Percentiles rank a stretch among this genome's conserved stretches.
These are phyloP conservation scores for Fragaria vesca DNA, from an alignment of 306 rosid species.

Conservation along the genomic window DNA sequence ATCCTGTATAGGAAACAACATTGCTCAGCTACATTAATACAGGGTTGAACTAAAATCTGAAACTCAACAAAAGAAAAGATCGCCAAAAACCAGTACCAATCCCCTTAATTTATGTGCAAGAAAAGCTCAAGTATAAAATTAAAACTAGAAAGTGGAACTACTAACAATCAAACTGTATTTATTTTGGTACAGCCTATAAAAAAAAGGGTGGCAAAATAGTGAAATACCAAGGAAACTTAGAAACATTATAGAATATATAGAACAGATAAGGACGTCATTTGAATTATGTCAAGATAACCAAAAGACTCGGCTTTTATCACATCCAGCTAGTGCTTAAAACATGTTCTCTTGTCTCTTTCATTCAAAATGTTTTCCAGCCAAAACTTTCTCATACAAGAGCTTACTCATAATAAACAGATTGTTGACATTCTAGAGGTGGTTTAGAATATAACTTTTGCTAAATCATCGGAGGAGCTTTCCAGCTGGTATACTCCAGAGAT, in stretches of 20 bases:
- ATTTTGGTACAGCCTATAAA: background rate
- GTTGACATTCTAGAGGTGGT: background rate
- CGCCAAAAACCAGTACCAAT: background rate
- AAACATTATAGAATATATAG: background rate
- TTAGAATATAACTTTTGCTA: background rate
- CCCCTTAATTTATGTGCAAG: background rate
- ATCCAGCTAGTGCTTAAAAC: background rate
- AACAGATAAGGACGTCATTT: background rate
- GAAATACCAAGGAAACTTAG: background rate
- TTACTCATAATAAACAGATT: background rate
- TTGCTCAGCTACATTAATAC: background rate
- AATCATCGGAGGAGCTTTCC: background rate
- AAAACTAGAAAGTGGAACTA: background rate
- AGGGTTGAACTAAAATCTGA: background rate
- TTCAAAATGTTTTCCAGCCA: too few species aligned
- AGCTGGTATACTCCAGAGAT: background rate
- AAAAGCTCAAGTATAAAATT: background rate
- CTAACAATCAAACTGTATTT: background rate
- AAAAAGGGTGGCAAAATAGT: background rate
- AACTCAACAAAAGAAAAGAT: background rate
- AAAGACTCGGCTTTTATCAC: background rate
- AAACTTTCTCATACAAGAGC: background rate
- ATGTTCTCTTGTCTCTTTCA: background rate
- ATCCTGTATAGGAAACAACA: constrained; percentile 43
- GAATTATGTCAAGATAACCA: background rate